A percentile compares a stretch with the other conserved stretches of the same genome.
These are phyloP conservation scores for Alternaria triticimaculans DNA, from an alignment of 2,329 filamentous ascomycete genomes.

Conservation along the genomic window DNA sequence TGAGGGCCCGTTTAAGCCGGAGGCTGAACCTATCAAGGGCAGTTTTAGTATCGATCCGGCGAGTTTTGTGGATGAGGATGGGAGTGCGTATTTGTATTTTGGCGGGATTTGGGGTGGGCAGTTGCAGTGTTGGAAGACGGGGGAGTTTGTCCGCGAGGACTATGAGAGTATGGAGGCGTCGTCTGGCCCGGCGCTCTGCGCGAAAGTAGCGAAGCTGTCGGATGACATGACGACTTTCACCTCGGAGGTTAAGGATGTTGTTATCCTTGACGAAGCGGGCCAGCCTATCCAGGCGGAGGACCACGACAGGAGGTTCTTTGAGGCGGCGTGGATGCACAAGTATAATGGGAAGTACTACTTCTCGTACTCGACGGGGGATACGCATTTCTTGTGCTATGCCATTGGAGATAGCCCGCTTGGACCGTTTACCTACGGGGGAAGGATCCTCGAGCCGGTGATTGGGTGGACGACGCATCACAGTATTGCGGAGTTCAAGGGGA, in stretches of 20 bases:
- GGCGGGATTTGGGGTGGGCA: constrained; percentile 83
- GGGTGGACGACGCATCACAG: constrained; percentile 86
- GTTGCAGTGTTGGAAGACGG: constrained; percentile 74
- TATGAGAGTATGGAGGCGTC: constrained; percentile 39
- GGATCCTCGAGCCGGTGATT: constrained; percentile 76
- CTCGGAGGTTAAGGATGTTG: constrained; percentile 63
- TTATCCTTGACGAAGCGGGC: constrained; percentile 67
- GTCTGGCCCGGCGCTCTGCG: constrained; percentile 62
- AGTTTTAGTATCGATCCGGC: constrained; percentile 81
- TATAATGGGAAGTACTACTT: constrained; percentile 74
- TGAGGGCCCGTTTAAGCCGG: constrained; percentile 72
- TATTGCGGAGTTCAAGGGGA: constrained; percentile 74
- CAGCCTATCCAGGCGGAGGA: constrained; percentile 69
- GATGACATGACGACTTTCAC: constrained; percentile 71
- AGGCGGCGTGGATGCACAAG: constrained; percentile 82
- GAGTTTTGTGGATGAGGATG: constrained; percentile 73
- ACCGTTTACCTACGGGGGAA: constrained; percentile 74
- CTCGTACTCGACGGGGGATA: constrained; percentile 79
- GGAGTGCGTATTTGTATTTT: constrained; percentile 73
- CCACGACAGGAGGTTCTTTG: constrained; percentile 78
- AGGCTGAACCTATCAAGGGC: constrained; percentile 69
- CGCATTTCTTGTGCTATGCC: constrained; percentile 76
- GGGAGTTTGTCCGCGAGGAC: constrained; percentile 61
- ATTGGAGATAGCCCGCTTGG: constrained; percentile 69
- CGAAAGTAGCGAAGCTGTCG: constrained; percentile 69